Base-by-base conservation (phyloP, 306 rosid species). In the Acacia acuminata region DNA sequence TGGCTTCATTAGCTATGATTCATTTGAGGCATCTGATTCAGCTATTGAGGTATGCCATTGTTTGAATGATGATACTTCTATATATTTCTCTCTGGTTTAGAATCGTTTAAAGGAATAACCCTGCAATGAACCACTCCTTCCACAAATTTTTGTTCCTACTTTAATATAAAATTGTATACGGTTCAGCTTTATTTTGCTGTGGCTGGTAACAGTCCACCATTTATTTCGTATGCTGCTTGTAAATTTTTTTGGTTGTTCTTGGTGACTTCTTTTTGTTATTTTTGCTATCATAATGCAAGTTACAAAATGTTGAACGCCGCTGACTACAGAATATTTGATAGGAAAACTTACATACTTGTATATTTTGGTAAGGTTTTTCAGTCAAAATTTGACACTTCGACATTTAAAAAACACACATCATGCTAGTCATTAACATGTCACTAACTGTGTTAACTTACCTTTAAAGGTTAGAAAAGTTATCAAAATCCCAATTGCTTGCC, bases 1-100 rank as follows among this genome's bases (percentile, higher is more conserved):
- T 90, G 99, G 99, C 82, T 96, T 94, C 85, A 90, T 96, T 75
- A 96, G 99, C 89, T 96, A 96, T 58, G 99, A 96, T 84, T 96
- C 98, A 27, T 96, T 96, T 61, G 99, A 96, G 83, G 99, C 99
- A 82, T 96, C 99, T 67, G 98, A 96, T 91, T 87, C 98, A 6
- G 99, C 99, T 38, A 96, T 96, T 78, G 99, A 96, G 97, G 99
- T 94, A 82, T 66, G 87, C 20, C 67, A 61, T n/a, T 19, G 34
- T 17, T 30, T 30, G 71, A 61, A n/a, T 19, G 20, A 27, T 40
- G 67, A n/a, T 65, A 16, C 22, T 63, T 24, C 13, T 4, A 0
- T 25, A 11, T 50, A 43, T 56, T 55, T 2, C 44, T 43, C 47
- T 60, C 58, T 75, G 20, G 40, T 77, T 10, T 79, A 66, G 48